These are phyloP conservation scores for Sclerotinia borealis DNA, from an alignment of 2,329 filamentous ascomycete genomes.

Conservation along the genomic window DNA sequence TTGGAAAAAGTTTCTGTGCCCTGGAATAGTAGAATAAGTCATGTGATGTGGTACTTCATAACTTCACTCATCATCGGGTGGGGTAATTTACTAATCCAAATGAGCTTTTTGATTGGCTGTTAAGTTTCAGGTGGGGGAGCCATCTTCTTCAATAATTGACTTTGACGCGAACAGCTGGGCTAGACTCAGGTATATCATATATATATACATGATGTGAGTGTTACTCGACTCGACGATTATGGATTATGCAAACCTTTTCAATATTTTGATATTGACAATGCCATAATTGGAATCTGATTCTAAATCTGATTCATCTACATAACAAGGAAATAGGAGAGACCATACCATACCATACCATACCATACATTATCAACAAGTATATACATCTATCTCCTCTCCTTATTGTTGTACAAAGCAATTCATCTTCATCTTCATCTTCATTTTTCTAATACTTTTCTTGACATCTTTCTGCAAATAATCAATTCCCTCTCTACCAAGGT, in stretches of 20 bases:
- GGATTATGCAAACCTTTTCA: background rate
- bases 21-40: background rate
- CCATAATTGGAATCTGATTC: background rate
- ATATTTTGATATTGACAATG: too few species aligned
- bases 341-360: too few species aligned
- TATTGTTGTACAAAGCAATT: background rate
- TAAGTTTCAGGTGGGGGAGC: background rate
- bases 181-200: background rate
- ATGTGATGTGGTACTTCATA: too few species aligned
- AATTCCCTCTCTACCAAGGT: background rate
- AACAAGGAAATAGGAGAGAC: background rate
- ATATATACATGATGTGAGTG: background rate
- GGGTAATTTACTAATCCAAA: too few species aligned
- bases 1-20: constrained; percentile 2
- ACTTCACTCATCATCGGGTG: too few species aligned
- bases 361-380: too few species aligned
- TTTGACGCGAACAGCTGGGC: constrained; percentile 1
- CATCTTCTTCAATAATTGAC: background rate
- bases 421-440: too few species aligned
- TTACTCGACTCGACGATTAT: background rate
- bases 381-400: too few species aligned
- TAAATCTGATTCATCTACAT: background rate
- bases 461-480: background rate
- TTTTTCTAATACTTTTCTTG: background rate
- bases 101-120: background rate